Evolutionary conservation across 371 early-diverging fungal genomes (phyloP).

Genomic region (Saksenaea vasiformis): DNA sequence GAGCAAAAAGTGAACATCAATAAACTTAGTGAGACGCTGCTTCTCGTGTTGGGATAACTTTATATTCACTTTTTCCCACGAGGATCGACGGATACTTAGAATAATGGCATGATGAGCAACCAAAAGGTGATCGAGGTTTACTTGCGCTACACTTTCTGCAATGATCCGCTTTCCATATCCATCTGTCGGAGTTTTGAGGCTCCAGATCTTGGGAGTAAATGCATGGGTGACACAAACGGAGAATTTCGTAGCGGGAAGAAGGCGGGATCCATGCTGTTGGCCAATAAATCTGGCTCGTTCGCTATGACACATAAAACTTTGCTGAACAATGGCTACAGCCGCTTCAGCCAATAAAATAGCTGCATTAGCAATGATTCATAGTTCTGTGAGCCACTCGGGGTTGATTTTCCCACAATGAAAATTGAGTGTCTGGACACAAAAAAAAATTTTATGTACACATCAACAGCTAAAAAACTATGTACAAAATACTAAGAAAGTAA

Average conservation of each 20-base stretch:
- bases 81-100: no score
- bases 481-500: background rate
- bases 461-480: background rate
- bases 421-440: background rate
- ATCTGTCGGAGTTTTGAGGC: no score
- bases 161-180: no score
- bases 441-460: background rate
- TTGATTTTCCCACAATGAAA: background rate
- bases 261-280: background rate
- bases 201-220: background rate
- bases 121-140: no score
- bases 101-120: no score
- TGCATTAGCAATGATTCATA: background rate
- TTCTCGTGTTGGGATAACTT: no score
- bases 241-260: background rate
- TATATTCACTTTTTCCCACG: no score
- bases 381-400: background rate
- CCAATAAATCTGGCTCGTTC: background rate
- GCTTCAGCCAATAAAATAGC: background rate
- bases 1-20: no score
- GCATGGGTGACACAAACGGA: background rate
- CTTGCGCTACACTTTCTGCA: no score
- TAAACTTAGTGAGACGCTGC: no score
- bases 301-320: constrained; percentile 4
- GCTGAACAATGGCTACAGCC: background rate